Base-by-base conservation (phyloP, 2,329 filamentous ascomycete species). In the Aspergillus bombycis region DNA sequence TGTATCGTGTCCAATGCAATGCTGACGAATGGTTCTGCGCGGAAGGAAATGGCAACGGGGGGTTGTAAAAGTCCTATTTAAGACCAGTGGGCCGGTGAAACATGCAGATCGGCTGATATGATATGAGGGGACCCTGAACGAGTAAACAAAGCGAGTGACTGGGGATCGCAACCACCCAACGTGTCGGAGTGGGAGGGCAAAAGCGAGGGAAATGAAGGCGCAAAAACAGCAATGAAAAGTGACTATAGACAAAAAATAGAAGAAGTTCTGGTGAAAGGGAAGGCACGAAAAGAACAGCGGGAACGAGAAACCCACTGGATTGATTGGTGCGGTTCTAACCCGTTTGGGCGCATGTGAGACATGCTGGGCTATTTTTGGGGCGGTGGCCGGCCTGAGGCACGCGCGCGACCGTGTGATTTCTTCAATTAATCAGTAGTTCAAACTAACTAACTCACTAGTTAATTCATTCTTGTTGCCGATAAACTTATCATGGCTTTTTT, bases 131-230 rank as follows among this genome's bases (percentile, higher is more conserved):
- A 56, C 57, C 61, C 62, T 57, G 55, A 62, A 54, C 57, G 57
- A 65, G 62, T 69, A 69, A 69, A 71, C 68, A 70, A 67, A 71
- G 68, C 68, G 67, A 71, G 65, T 61, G 70, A 70, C 68, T 57
- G 63, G 52, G 43, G 43, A 28, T 55, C 21, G n/a, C 11, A 59
- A 50, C 45, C 30, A 28, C 23, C 34, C 54, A 50, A 58, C 61
- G 9, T 53, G 26, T 45, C 21, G 36, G 14, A 41, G 26, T n/a
- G 34, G 38, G n/a, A 50, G 43, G 10, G 23, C 21, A 58, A 36
- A 54, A 50, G 57, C 23, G 46, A 36, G 12, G 14, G 34, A 36
- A 36, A 36, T 36, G 34, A 36, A 46, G 16, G 16, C 38, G 38
- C 26, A 26, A 54, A 34, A 46, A 45, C 45, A 26, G 57, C 28